Evolutionary conservation across 306 rosid genomes (phyloP).

Genomic region (Cucurbita ficifolia): DNA sequence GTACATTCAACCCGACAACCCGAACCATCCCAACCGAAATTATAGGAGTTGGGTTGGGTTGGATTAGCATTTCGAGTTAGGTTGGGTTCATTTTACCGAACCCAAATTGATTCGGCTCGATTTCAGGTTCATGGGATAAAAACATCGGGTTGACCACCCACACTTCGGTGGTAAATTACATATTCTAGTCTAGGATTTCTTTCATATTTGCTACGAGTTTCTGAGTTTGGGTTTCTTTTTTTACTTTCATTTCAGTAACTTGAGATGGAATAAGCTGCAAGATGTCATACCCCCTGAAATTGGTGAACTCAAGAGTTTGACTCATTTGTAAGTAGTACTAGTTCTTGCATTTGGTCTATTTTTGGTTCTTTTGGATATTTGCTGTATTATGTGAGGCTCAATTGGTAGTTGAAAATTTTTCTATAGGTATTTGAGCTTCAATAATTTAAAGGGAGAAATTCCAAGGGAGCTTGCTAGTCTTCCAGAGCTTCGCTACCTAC

Average conservation of each 20-base stretch:
- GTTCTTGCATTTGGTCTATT: not conserved
- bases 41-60: too few species aligned
- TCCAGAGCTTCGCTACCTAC: constrained; percentile 82
- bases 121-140: too few species aligned
- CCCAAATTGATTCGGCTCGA: too few species aligned
- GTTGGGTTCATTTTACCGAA: too few species aligned
- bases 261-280: constrained; percentile 98
- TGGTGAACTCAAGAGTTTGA: constrained; percentile 86
- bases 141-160: not conserved
- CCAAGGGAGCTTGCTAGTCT: constrained; percentile 92
- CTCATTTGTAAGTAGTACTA: constrained; percentile 68
- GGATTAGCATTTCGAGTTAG: too few species aligned
- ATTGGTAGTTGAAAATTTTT: not conserved
- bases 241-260: constrained; percentile 34
- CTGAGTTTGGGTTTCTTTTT: not conserved
- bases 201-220: not conserved
- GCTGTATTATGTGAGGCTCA: not conserved
- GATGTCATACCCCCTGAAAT: constrained; percentile 94
- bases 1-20: too few species aligned
- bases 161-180: not conserved
- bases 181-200: not conserved
- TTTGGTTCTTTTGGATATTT: not conserved
- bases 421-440: constrained; percentile 84
- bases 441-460: constrained; percentile 90
- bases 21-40: too few species aligned